Conservation (phyloP, 257 asterid genomes). For the Salvia rosmarinus region DNA sequence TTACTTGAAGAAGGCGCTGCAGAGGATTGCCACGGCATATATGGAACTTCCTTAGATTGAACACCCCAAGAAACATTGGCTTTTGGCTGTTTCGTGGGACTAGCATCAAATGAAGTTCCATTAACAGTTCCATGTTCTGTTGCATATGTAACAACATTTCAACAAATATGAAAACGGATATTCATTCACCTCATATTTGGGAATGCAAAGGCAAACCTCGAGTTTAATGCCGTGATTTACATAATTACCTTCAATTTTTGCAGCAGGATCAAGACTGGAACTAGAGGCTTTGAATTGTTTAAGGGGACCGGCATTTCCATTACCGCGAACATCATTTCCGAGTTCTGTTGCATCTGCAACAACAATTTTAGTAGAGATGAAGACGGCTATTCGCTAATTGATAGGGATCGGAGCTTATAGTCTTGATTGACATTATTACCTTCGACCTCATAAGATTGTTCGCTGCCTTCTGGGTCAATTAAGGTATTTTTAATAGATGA, state of each 20-base stretch:
- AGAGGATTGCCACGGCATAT: constrained; percentile 39
- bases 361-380: constrained; percentile 35
- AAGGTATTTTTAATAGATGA: constrained; percentile 71
- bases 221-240: constrained; percentile 26
- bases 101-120: constrained; percentile 34
- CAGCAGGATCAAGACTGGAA: constrained; percentile 40
- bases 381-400: constrained; percentile 31
- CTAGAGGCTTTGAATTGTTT: constrained; percentile 27
- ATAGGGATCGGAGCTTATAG: constrained; percentile 18
- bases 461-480: constrained; percentile 46
- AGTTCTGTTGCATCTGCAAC: constrained; percentile 43
- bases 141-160: constrained; percentile 40
- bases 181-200: constrained; percentile 32
- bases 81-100: constrained; percentile 33
- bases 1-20: constrained; percentile 35
- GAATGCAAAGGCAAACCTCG: constrained; percentile 22
- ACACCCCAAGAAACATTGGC: constrained; percentile 34
- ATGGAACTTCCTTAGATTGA: constrained; percentile 40
- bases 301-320: constrained; percentile 32
- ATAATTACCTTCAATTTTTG: constrained; percentile 39
- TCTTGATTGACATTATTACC: constrained; percentile 36
- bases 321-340: constrained; percentile 41
- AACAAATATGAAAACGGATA: constrained; percentile 32
- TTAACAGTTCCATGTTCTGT: constrained; percentile 41
- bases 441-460: constrained; percentile 33